Base-by-base conservation (phyloP, 2,329 filamentous ascomycete species). In the Cytospora schulzeri region DNA sequence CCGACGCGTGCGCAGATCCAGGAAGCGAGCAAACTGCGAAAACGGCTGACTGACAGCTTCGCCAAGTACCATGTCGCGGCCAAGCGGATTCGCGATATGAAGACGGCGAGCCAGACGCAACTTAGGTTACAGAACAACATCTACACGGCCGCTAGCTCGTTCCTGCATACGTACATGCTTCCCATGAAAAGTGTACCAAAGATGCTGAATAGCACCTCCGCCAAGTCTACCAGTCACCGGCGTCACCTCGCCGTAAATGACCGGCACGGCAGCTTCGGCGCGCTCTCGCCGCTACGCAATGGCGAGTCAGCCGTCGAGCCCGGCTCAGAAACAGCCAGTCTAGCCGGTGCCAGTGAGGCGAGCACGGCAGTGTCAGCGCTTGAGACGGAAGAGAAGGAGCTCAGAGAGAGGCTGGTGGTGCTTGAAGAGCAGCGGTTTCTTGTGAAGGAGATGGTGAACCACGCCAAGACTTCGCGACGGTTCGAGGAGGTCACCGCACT, bases 381-480 rank as follows among this genome's bases (percentile, higher is more conserved):
- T 5, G 93, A 96, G 75, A 86, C 85, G 0, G 92, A 97, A 73
- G 93, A 97, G 75, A 94, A 92, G 73, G 86, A 91, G 24, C 79
- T 96, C 1, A 85, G 90, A 19, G 93, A 97, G 71, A 82, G 88
- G 4, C 79, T 97, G 15, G 90, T 95, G 33, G 89, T 97, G 8
- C 82, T 97, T 1, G 92, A 97, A 75, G 93, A 97, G 77, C 93
- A 97, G 75, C 90, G 88, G 68, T 96, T 96, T 76, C 87, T 97
- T 77, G 92, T 97, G 0, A 87, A 88, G 45, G 88, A 91, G 70
- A 96, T 96, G 92, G 86, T 96, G 53, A 86, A 85, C 9, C 86
- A 89, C 66, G 92, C 93, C 0, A 89, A 89, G 56, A 89, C 88
- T 51, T 86, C 90, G 14, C 82, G 91, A 31, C 88, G 91, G 65